phyloP scores from a whole-genome alignment of 306 rosid species.

The Begonia peltatifolia region DNA sequence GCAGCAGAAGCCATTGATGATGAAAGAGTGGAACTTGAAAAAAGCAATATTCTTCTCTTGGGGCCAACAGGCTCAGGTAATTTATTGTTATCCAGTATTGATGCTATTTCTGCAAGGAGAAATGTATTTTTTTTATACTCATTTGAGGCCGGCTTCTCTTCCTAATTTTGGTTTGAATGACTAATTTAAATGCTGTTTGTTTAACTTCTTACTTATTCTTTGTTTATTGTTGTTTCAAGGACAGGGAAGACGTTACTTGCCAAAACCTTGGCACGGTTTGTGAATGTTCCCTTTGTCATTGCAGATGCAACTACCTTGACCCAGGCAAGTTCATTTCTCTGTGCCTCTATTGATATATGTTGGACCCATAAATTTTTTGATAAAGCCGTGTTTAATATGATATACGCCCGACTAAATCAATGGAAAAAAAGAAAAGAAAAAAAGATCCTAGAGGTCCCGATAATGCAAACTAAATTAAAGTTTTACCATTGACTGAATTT shows the following conservation, averaged over 20 bases:
- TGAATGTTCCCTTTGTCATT: conserved; percentile 92
- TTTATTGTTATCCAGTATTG: neutral
- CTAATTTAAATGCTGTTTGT: neutral
- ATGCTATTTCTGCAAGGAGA: too few species aligned
- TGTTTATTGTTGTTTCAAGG: conserved; percentile 64
- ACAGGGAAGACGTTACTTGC: conserved; percentile 99
- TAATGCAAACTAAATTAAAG: too few species aligned
- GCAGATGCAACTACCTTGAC: conserved; percentile 97
- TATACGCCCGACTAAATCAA: too few species aligned
- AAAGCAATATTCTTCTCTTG: conserved; percentile 91
- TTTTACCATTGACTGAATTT: too few species aligned
- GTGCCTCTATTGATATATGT: too few species aligned
- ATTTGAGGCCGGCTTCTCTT: neutral
- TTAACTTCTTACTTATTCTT: conserved; percentile 7
- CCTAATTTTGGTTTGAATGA: neutral
- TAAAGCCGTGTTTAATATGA: too few species aligned
- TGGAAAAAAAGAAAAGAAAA: too few species aligned
- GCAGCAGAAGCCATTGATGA: conserved; percentile 38
- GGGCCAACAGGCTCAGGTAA: conserved; percentile 99
- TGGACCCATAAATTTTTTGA: too few species aligned
- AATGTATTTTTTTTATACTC: too few species aligned
- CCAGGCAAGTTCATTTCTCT: conserved; percentile 48
- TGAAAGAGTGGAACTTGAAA: conserved; percentile 87
- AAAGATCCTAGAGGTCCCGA: too few species aligned
- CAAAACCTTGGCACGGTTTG: conserved; percentile 95